These are phyloP conservation scores for Aplosporella prunicola DNA, from an alignment of 2,329 filamentous ascomycete genomes.

Conservation along the genomic window DNA sequence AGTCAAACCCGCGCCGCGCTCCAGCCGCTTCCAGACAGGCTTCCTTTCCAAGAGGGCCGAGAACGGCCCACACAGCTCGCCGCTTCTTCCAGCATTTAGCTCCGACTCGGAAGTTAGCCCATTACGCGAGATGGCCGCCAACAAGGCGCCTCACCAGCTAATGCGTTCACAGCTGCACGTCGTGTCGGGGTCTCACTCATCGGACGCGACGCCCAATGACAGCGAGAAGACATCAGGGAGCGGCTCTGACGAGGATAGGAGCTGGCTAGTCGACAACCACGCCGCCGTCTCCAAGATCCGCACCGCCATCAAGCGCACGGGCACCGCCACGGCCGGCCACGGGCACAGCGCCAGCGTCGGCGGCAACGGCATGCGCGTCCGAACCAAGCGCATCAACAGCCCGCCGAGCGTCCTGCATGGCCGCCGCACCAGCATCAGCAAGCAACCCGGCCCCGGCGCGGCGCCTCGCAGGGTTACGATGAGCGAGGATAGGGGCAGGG, in stretches of 20 bases:
- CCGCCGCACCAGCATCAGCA: slow-evolving; percentile 52
- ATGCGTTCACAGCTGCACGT: slow-evolving; percentile 46
- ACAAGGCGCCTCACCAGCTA: slow-evolving; percentile 32
- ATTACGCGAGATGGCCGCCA: slow-evolving; percentile 36
- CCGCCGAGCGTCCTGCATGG: slow-evolving; percentile 46
- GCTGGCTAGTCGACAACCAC: slow-evolving; percentile 34
- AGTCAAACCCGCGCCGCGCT: slow-evolving; percentile 39
- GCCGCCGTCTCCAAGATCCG: slow-evolving; percentile 46
- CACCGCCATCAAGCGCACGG: slow-evolving; percentile 45
- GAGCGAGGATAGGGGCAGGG: slow-evolving; percentile 21
- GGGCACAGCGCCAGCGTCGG: slow-evolving; percentile 45
- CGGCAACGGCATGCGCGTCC: slow-evolving; percentile 42
- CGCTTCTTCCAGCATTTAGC: slow-evolving; percentile 50
- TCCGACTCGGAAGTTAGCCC: slow-evolving; percentile 43
- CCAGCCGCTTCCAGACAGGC: slow-evolving; percentile 76
- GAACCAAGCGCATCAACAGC: slow-evolving; percentile 58
- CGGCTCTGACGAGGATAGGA: slow-evolving; percentile 40
- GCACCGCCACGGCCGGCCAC: slow-evolving; percentile 34
- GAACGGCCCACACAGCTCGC: slow-evolving; percentile 51
- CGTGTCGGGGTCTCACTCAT: slow-evolving; percentile 26
- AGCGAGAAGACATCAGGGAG: slow-evolving; percentile 26
- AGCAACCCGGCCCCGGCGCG: slow-evolving; percentile 44
- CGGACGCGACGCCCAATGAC: slow-evolving; percentile 21
- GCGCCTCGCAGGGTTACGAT: slow-evolving; percentile 27
- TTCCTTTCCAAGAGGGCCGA: slow-evolving; percentile 60